Percentiles rank a stretch among this genome's conserved stretches.
Conservation (phyloP, 345 rosid genomes). For the Citrus glauca region DNA sequence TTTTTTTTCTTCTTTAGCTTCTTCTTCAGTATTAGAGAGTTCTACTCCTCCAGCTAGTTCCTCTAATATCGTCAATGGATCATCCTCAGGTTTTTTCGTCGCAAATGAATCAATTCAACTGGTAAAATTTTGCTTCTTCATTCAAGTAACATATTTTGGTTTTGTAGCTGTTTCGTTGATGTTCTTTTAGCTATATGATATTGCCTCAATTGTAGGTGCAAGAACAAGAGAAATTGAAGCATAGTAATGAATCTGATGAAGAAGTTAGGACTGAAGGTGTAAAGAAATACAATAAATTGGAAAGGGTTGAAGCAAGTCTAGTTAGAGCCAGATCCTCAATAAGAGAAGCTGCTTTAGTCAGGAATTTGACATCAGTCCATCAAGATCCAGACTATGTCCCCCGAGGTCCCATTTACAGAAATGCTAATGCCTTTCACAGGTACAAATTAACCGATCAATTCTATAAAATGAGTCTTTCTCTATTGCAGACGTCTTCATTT, state of each 20-base stretch:
- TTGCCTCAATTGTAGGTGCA: not conserved
- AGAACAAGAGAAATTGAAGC: not conserved
- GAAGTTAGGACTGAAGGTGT: not conserved
- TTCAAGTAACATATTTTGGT: not conserved
- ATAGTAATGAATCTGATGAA: not conserved
- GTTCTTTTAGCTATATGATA: not conserved
- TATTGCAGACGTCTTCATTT: not conserved
- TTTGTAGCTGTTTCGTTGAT: not conserved
- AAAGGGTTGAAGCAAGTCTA: conserved; percentile 27
- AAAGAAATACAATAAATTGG: conserved; percentile 14
- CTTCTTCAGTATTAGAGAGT: not conserved
- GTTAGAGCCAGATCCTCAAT: conserved; percentile 27
- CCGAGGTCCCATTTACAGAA: conserved; percentile 36
- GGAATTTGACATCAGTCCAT: conserved; percentile 26
- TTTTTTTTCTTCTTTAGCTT: not conserved
- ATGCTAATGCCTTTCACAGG: conserved; percentile 40
- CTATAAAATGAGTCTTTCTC: not conserved
- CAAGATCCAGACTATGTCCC: conserved; percentile 32
- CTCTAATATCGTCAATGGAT: not conserved
- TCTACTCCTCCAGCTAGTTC: not conserved
- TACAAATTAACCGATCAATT: not conserved
- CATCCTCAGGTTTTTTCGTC: not conserved
- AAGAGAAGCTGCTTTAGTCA: conserved; percentile 29
- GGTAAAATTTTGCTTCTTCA: not conserved
- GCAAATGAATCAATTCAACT: not conserved